Conservation (phyloP, 2,329 filamentous ascomycete species). For the Ilyonectria sp. region DNA sequence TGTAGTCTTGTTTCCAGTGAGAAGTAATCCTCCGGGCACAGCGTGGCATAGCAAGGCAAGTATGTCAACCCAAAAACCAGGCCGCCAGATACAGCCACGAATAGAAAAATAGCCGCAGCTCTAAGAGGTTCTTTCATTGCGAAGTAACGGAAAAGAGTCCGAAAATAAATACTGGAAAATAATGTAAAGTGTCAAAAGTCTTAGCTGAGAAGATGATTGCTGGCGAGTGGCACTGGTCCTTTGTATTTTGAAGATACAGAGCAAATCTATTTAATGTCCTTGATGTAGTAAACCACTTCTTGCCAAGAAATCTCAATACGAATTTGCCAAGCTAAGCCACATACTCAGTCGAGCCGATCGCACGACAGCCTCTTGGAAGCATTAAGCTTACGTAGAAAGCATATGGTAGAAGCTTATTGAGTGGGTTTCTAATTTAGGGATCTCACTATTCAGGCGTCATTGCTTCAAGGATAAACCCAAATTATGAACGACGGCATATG, state of each 20-base stretch:
- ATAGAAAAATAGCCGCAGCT: background rate
- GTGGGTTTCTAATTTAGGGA: background rate
- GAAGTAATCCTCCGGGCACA: constrained; percentile 22
- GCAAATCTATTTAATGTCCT: background rate
- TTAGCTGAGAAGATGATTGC: background rate
- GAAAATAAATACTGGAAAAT: background rate
- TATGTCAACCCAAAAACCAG: constrained; percentile 13
- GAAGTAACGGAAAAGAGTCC: background rate
- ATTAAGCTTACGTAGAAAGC: background rate
- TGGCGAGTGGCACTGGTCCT: too few species aligned
- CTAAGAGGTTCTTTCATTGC: background rate
- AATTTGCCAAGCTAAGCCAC: background rate
- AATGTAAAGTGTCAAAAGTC: background rate
- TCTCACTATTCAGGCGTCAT: background rate
- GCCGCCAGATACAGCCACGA: background rate
- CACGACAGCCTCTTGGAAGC: background rate
- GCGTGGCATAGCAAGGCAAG: constrained; percentile 13
- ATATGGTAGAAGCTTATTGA: background rate
- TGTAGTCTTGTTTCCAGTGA: constrained; percentile 16
- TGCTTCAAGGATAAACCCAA: background rate
- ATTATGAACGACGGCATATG: background rate
- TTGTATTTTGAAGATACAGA: background rate
- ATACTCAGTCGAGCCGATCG: background rate
- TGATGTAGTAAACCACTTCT: background rate
- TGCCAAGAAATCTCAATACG: background rate